Evolutionary conservation across 2,329 filamentous ascomycete species (phyloP).

Genomic region (Ilyonectria mors-panacis): DNA sequence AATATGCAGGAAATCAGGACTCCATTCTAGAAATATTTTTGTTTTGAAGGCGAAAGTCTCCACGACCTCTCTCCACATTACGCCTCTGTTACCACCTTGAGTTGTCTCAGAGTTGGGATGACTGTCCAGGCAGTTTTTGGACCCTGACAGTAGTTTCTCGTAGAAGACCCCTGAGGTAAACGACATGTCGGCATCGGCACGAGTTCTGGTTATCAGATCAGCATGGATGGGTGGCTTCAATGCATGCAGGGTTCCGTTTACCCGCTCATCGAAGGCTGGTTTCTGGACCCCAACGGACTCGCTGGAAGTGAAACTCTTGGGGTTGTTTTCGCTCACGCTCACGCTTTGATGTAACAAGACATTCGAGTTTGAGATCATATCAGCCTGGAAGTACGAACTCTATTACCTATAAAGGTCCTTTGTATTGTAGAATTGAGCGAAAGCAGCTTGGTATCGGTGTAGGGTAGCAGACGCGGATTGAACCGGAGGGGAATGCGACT

Average conservation of each 20-base stretch:
- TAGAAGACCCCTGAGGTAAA: background rate
- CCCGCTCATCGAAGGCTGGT: background rate
- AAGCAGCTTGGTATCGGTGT: background rate
- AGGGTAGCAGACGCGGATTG: background rate
- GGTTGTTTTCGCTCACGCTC: background rate
- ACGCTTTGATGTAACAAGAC: background rate
- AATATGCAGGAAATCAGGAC: constrained; percentile 3
- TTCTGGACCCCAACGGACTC: background rate
- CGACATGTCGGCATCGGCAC: no score
- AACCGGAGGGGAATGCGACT: background rate
- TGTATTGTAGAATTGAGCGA: background rate
- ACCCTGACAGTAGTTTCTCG: no score
- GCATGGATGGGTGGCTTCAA: no score
- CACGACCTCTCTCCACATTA: background rate
- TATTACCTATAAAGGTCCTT: background rate
- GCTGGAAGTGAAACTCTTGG: background rate
- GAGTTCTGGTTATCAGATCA: no score
- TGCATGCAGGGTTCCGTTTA: no score
- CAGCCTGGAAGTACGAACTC: background rate
- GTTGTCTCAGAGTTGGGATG: no score
- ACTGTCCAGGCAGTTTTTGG: background rate
- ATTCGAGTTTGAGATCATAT: background rate
- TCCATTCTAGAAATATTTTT: constrained; percentile 3
- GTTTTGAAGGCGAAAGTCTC: background rate
- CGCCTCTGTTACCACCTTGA: background rate